Conservation (phyloP, 169 alveolate genomes). For the Toxoplasma gondii region DNA sequence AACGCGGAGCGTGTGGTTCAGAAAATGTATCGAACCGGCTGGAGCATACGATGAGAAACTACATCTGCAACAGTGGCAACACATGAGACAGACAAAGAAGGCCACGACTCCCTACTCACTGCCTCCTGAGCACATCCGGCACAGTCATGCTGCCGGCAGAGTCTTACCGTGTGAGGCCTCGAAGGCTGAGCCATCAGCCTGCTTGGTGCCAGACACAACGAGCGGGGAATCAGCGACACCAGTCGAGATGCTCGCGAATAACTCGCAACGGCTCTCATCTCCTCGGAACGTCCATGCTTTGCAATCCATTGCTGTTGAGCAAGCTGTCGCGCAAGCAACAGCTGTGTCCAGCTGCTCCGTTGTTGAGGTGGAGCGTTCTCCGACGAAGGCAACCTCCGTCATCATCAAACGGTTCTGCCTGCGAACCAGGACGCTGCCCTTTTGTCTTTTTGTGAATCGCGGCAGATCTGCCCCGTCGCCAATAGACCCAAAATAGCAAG, state of each 20-base stretch:
- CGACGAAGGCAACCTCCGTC: not conserved
- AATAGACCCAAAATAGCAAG: not conserved
- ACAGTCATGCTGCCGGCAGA: not conserved
- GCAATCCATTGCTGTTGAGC: not conserved
- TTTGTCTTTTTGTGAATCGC: not conserved
- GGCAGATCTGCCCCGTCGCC: not conserved
- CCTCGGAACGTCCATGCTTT: not conserved
- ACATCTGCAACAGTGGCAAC: too few species aligned
- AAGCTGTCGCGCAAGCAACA: not conserved
- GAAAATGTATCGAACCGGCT: not conserved
- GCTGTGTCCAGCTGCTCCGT: not conserved
- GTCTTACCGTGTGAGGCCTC: not conserved
- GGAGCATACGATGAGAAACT: too few species aligned
- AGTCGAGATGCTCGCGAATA: not conserved
- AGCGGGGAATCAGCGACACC: not conserved
- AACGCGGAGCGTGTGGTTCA: not conserved
- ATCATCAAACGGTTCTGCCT: not conserved
- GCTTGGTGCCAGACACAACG: not conserved
- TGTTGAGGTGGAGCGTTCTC: not conserved
- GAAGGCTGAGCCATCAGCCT: not conserved
- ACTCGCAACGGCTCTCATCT: not conserved
- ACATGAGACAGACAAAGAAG: too few species aligned
- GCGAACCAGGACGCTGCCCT: not conserved
- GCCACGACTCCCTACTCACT: too few species aligned
- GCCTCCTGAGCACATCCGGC: too few species aligned